These are phyloP conservation scores for Pseudogymnoascus destructans DNA, from an alignment of 2,329 filamentous ascomycete species.

Conservation along the genomic window DNA sequence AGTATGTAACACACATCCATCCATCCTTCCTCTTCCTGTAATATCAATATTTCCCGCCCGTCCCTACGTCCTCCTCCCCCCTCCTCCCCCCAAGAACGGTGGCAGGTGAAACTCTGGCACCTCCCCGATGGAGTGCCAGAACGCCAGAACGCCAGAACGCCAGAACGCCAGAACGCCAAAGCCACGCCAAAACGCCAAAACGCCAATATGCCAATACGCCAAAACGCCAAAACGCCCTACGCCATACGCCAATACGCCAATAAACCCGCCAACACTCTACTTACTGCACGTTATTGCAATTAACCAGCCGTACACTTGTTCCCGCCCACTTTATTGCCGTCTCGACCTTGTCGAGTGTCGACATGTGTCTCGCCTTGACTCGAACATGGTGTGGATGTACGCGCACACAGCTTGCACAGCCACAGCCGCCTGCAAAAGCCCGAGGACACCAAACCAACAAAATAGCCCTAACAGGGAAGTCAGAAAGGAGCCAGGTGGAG, in stretches of 20 bases:
- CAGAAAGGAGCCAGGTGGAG: not conserved
- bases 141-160: too few species aligned
- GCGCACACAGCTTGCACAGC: not conserved
- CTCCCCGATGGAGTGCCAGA: not conserved
- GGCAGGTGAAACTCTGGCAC: conserved; percentile 5
- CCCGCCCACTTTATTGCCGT: conserved; percentile 1
- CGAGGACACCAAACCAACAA: not conserved
- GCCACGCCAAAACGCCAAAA: too few species aligned
- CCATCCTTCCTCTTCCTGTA: not conserved
- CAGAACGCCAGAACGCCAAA: too few species aligned
- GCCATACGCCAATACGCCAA: not conserved
- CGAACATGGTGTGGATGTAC: conserved; percentile 1
- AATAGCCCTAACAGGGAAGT: not conserved
- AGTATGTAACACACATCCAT: not conserved
- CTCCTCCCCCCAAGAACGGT: not conserved
- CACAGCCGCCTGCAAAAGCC: not conserved
- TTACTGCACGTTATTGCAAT: not conserved
- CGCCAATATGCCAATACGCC: not conserved
- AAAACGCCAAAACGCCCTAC: too few species aligned
- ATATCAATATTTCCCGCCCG: conserved; percentile 7
- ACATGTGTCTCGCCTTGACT: conserved; percentile 1
- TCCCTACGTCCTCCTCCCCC: not conserved
- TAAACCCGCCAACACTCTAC: too few species aligned
- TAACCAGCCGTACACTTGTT: not conserved
- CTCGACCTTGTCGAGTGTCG: not conserved